A percentile compares a stretch with the other conserved stretches of the same genome.
phyloP scores from a whole-genome alignment of 169 alveolate genomes.

The Cyclospora cayetanensis region DNA sequence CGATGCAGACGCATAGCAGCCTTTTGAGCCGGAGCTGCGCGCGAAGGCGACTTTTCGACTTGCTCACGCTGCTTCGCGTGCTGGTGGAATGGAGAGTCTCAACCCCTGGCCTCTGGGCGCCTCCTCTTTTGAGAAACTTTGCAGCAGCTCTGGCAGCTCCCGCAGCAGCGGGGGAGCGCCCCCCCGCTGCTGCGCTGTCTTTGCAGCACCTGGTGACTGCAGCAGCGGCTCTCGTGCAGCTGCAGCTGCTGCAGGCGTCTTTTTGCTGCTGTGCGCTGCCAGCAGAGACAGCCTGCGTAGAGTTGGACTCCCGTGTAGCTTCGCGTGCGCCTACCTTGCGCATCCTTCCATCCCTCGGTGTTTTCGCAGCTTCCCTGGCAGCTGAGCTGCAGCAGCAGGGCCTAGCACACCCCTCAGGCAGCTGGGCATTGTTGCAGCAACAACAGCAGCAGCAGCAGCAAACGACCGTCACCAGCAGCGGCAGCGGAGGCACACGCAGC shows the following conservation, averaged over 20 bases:
- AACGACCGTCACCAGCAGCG: too few species aligned
- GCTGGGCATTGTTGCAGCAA: not conserved
- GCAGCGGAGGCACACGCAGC: constrained; percentile 3
- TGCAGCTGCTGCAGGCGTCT: constrained; percentile 2
- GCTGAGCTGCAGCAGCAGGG: not conserved
- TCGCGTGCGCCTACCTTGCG: too few species aligned
- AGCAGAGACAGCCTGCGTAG: not conserved
- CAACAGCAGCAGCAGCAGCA: constrained; percentile 40
- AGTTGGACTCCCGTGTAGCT: too few species aligned
- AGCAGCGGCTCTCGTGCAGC: not conserved
- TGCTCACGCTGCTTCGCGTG: not conserved
- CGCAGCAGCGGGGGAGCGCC: not conserved
- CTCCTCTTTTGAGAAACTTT: not conserved
- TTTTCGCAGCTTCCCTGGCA: not conserved
- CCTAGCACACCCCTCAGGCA: too few species aligned
- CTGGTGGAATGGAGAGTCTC: not conserved
- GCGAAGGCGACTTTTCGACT: not conserved
- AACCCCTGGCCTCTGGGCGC: not conserved
- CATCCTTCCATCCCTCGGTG: too few species aligned
- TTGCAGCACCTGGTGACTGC: not conserved
- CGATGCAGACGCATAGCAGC: not conserved
- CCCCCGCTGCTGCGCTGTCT: not conserved
- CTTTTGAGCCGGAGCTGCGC: not conserved
- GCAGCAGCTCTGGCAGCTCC: not conserved
- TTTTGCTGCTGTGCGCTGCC: not conserved